These are phyloP conservation scores for Pholiota conissans DNA, from an alignment of 768 basidiomycete genomes.

Conservation along the genomic window DNA sequence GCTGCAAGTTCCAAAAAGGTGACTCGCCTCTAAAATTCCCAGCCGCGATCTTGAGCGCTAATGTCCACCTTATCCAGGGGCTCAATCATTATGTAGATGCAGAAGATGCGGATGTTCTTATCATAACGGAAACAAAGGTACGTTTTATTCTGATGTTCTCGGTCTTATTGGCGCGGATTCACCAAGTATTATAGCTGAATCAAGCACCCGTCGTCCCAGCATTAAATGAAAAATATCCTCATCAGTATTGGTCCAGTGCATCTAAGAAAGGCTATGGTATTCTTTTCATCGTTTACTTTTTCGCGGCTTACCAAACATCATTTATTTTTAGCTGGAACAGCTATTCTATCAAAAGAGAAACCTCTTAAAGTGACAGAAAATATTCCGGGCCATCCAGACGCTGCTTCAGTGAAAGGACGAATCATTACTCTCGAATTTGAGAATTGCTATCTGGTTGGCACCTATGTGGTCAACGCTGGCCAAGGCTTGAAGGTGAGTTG, in stretches of 20 bases:
- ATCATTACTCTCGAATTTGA: constrained; percentile 83
- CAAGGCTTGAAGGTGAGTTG: constrained; percentile 61
- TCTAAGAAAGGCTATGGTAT: constrained; percentile 78
- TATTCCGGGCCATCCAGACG: constrained; percentile 76
- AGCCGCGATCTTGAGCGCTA: not conserved
- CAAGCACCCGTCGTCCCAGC: constrained; percentile 60
- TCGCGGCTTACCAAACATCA: not conserved
- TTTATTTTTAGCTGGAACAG: constrained; percentile 66
- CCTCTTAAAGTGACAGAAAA: constrained; percentile 64
- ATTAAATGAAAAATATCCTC: constrained; percentile 59
- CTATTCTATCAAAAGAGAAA: constrained; percentile 75
- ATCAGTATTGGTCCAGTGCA: constrained; percentile 77
- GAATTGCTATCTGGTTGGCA: constrained; percentile 67
- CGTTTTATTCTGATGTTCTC: constrained; percentile 20
- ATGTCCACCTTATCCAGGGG: constrained; percentile 52
- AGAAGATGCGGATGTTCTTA: constrained; percentile 82
- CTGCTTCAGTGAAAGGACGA: constrained; percentile 66
- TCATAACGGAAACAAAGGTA: constrained; percentile 90
- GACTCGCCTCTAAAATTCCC: not conserved
- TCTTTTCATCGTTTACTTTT: constrained; percentile 15
- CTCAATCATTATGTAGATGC: constrained; percentile 83
- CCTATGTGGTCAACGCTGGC: constrained; percentile 87
- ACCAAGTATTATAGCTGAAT: constrained; percentile 77
- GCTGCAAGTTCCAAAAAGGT: constrained; percentile 81
- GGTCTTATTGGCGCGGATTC: too few species aligned